Percentiles rank a stretch among this genome's conserved stretches.
These are phyloP conservation scores for Naegleria fowleri DNA, from an alignment of 208 protist species.

Conservation along the genomic window DNA sequence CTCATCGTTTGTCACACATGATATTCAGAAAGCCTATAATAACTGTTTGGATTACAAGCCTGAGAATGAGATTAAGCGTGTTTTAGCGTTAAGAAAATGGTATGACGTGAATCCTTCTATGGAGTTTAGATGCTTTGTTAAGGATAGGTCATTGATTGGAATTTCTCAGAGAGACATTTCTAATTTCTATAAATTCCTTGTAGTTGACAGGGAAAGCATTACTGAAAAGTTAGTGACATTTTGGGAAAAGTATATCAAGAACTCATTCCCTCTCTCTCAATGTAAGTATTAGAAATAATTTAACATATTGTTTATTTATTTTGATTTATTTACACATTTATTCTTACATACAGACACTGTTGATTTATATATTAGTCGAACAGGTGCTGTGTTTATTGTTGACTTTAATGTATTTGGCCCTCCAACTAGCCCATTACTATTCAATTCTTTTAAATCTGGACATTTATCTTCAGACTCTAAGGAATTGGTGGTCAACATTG, in stretches of 20 bases:
- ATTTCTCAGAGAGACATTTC: conserved; percentile 39
- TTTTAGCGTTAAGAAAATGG: conserved; percentile 38
- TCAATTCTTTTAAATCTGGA: neutral
- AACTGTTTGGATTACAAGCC: neutral
- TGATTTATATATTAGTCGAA: neutral
- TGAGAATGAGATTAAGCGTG: neutral
- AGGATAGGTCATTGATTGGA: conserved; percentile 33
- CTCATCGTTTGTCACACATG: conserved; percentile 42
- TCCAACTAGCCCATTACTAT: neutral
- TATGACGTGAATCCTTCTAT: conserved; percentile 33
- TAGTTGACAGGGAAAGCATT: conserved; percentile 23
- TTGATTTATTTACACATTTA: neutral
- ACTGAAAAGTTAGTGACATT: conserved; percentile 30
- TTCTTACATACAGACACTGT: neutral
- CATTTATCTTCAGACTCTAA: neutral
- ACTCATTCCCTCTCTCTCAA: conserved; percentile 26
- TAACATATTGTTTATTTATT: too few species aligned
- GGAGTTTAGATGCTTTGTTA: conserved; percentile 49
- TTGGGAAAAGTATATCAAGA: conserved; percentile 24
- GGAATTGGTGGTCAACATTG: neutral
- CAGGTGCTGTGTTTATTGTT: neutral
- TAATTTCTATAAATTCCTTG: conserved; percentile 33
- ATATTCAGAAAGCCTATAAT: conserved; percentile 37
- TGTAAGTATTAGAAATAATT: neutral
- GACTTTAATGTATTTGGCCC: conserved; percentile 24